Base-by-base conservation (phyloP, 2,329 filamentous ascomycete species). In the Neonectria magnoliae region DNA sequence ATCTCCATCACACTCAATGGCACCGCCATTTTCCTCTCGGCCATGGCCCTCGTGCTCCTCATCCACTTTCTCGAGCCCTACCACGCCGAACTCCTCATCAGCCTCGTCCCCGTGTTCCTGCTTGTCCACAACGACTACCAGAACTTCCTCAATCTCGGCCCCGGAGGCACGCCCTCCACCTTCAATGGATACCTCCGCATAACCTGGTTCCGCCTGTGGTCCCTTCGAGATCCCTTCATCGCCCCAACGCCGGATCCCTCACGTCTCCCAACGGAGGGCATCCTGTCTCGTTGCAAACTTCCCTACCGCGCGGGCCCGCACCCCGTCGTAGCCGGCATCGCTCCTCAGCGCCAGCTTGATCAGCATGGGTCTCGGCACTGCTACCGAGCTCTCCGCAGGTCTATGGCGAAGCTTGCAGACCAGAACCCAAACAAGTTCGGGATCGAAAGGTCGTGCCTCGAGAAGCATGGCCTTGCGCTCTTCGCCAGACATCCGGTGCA, bases 381-480 rank as follows among this genome's bases (percentile, higher is more conserved):
- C 75, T 90, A 90, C 76, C 75, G 80, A n/a, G 77, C 81, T 14
- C 83, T 93, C 4, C 82, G 84, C 2, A 73, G 77, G 1, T 82
- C 84, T 2, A 82, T 93, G 53, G 79, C 84, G 60, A 76, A 76
- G 4, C 81, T 93, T 25, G 83, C 83, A 11, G 68, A 75, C 2
- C 72, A 71, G n/a, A 79, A 82, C 70, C 83, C 83, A 2, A 78
- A 80, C 1, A 78, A 78, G 16, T 82, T 91, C 60, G 86, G 83
- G 73, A 87, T 89, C 9, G 91, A 87, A 0, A 90, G 86, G 1
- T 93, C 90, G 1, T 94, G 91, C 74, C 90, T 96, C 70, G 93
- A 96, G 78, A 95, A 94, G 81, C 90, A 95, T 75, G 91, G 91
- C 45, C 85, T 93, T 6, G 93, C 90, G 0, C 84, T 97, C 0